Evolutionary conservation across 2,329 filamentous ascomycete genomes (phyloP).

Genomic region (Cytospora leucostoma): DNA sequence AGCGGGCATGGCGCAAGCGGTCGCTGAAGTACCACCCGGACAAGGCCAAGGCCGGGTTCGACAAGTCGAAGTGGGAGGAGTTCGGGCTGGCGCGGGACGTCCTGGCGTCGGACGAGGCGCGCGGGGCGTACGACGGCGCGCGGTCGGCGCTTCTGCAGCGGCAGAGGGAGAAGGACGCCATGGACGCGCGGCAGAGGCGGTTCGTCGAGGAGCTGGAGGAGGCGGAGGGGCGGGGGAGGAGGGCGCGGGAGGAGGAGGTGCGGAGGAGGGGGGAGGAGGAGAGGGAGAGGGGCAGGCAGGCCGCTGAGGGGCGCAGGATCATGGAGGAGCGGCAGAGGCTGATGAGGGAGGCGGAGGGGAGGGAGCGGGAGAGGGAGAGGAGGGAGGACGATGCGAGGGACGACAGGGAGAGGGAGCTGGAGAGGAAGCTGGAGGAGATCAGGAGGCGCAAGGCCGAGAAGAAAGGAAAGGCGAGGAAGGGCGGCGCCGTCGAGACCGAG

Average conservation of each 20-base stretch:
- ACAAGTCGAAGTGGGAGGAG: constrained; percentile 80
- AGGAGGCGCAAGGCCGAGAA: constrained; percentile 43
- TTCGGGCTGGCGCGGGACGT: constrained; percentile 87
- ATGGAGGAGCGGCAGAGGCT: constrained; percentile 46
- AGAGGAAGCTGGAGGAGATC: constrained; percentile 45
- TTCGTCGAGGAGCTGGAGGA: constrained; percentile 87
- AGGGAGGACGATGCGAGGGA: constrained; percentile 32
- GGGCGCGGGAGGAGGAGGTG: constrained; percentile 48
- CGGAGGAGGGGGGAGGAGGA: constrained; percentile 31
- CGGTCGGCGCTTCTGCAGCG: constrained; percentile 71
- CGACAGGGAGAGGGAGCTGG: constrained; percentile 46
- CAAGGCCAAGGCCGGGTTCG: constrained; percentile 75
- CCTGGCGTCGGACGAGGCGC: constrained; percentile 69
- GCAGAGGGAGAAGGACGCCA: constrained; percentile 68
- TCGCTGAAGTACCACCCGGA: constrained; percentile 93
- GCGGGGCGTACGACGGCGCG: constrained; percentile 76
- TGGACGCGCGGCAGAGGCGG: constrained; percentile 70
- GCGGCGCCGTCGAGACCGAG: constrained; percentile 1
- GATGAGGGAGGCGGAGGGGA: constrained; percentile 45
- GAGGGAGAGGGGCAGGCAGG: constrained; percentile 38
- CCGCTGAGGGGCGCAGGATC: constrained; percentile 36
- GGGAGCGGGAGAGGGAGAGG: constrained; percentile 41
- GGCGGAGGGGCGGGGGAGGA: constrained; percentile 67
- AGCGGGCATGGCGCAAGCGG: constrained; percentile 79
- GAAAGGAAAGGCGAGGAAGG: constrained; percentile 40